A percentile compares a stretch with the other conserved stretches of the same genome.
These are phyloP conservation scores for Setaria viridis DNA, from an alignment of 202 grass and related monocot species.

Conservation along the genomic window DNA sequence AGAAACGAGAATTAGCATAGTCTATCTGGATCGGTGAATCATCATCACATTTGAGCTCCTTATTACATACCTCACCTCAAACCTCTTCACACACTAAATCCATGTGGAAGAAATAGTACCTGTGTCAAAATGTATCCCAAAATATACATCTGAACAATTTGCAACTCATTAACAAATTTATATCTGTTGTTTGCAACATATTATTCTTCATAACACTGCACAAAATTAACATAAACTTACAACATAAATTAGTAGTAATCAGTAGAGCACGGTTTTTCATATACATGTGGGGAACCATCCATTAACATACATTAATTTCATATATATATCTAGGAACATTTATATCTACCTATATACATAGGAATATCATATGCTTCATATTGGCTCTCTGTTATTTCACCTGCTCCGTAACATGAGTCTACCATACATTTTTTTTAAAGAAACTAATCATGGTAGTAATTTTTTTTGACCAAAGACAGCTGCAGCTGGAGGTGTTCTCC, in stretches of 20 bases:
- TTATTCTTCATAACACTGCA: not conserved
- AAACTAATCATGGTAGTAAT: too few relatives aligned
- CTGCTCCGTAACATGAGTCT: not conserved
- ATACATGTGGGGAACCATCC: not conserved
- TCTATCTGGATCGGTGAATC: not conserved
- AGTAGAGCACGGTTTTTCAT: not conserved
- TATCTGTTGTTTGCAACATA: not conserved
- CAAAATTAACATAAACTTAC: not conserved
- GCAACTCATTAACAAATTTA: not conserved
- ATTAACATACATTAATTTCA: not conserved
- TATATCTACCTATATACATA: not conserved
- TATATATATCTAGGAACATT: conserved; percentile 7
- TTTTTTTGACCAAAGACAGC: too few relatives aligned
- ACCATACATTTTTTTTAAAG: not conserved
- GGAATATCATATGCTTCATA: conserved; percentile 12
- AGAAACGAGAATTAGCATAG: not conserved
- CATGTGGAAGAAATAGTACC: not conserved
- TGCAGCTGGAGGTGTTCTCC: not conserved
- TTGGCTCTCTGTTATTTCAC: not conserved
- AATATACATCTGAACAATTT: not conserved
- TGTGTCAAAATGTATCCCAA: not conserved
- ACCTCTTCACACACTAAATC: conserved; percentile 4
- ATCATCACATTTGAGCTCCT: not conserved
- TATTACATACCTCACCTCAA: conserved; percentile 10
- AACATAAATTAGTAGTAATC: not conserved